phyloP scores from a whole-genome alignment of 306 rosid genomes.

The Lablab purpureus region DNA sequence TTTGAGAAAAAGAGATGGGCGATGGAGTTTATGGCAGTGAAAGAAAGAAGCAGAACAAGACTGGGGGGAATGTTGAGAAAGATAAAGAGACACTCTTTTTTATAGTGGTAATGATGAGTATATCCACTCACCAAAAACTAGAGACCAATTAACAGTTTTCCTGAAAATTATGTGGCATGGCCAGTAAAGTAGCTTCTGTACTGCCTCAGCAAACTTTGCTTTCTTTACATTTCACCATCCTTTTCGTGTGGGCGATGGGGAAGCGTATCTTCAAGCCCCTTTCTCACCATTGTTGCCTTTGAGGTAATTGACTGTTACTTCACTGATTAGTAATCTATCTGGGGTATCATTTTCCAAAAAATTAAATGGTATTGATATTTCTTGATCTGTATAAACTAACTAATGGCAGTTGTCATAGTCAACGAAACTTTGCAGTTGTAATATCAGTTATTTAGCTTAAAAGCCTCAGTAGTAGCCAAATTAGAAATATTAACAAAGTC shows the following conservation, averaged over 20 bases:
- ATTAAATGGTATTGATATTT: neutral
- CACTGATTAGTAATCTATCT: neutral
- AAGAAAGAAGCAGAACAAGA: slow-evolving; percentile 51
- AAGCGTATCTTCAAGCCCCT: slow-evolving; percentile 25
- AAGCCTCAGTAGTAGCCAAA: neutral
- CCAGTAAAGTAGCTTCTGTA: slow-evolving; percentile 48
- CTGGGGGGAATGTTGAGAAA: slow-evolving; percentile 42
- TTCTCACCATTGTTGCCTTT: slow-evolving; percentile 20
- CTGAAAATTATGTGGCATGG: slow-evolving; percentile 46
- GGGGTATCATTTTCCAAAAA: neutral
- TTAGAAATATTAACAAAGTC: neutral
- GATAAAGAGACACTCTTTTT: slow-evolving; percentile 52
- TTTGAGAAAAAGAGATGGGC: slow-evolving; percentile 46
- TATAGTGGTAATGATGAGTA: slow-evolving; percentile 68
- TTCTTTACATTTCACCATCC: slow-evolving; percentile 46
- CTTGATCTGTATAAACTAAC: neutral
- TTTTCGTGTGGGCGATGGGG: slow-evolving; percentile 31
- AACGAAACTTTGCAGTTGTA: neutral
- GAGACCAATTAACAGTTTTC: slow-evolving; percentile 49
- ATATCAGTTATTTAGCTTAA: too few species aligned
- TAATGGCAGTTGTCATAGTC: neutral
- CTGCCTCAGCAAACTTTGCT: slow-evolving; percentile 38
- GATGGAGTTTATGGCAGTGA: slow-evolving; percentile 51
- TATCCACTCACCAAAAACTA: slow-evolving; percentile 57
- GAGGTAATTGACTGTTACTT: neutral